These are phyloP conservation scores for Kalmusia sp. DNA, from an alignment of 2,329 filamentous ascomycete species.

Conservation along the genomic window DNA sequence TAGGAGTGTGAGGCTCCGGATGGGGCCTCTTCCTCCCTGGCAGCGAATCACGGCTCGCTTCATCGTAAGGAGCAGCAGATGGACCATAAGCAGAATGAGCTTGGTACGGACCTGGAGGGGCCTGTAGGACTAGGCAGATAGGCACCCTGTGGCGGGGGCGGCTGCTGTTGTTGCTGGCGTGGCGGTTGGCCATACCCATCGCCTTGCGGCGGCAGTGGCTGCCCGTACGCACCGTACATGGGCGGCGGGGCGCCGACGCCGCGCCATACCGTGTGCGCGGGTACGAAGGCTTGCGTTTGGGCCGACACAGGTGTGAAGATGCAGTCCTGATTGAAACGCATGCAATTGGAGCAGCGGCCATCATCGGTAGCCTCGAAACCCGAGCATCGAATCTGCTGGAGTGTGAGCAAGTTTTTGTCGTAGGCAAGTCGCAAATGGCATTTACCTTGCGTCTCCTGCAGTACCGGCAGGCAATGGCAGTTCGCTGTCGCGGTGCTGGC, in stretches of 20 bases:
- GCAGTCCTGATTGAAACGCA: slow-evolving; percentile 77
- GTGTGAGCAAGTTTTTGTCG: slow-evolving; percentile 20
- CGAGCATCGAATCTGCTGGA: slow-evolving; percentile 72
- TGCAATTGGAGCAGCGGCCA: slow-evolving; percentile 75
- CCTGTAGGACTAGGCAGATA: slow-evolving; percentile 54
- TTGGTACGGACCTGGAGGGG: slow-evolving; percentile 50
- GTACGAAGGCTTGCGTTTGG: slow-evolving; percentile 77
- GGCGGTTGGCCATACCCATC: slow-evolving; percentile 46
- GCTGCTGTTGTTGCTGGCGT: slow-evolving; percentile 43
- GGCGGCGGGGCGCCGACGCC: slow-evolving; percentile 53
- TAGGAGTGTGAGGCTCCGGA: slow-evolving; percentile 59
- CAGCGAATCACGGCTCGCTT: slow-evolving; percentile 46
- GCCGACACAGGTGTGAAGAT: slow-evolving; percentile 79
- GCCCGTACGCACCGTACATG: slow-evolving; percentile 61
- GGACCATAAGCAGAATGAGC: slow-evolving; percentile 42
- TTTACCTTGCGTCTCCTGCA: slow-evolving; percentile 66
- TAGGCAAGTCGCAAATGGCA: background rate
- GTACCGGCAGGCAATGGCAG: slow-evolving; percentile 67
- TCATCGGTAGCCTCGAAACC: slow-evolving; percentile 76
- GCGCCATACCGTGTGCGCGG: slow-evolving; percentile 70
- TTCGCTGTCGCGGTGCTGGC: slow-evolving; percentile 65
- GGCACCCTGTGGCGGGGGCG: slow-evolving; percentile 45
- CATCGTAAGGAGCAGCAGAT: slow-evolving; percentile 45
- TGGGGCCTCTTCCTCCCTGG: slow-evolving; percentile 55
- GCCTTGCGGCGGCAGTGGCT: slow-evolving; percentile 54